A percentile compares a stretch with the other conserved stretches of the same genome.
These are phyloP conservation scores for Puccinia horiana DNA, from an alignment of 1,284 basidiomycete species.

Conservation along the genomic window DNA sequence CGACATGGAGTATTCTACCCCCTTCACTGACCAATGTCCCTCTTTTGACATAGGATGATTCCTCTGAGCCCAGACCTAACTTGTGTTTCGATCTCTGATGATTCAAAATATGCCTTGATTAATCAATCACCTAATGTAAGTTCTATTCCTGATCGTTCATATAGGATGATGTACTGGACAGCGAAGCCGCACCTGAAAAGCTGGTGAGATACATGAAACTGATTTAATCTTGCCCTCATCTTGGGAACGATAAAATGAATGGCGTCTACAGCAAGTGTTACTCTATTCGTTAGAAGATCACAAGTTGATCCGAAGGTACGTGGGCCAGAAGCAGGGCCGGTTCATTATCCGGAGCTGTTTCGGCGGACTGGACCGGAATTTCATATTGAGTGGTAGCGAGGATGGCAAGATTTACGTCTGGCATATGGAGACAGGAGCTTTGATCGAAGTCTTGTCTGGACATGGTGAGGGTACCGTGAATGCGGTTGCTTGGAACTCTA, in stretches of 20 bases:
- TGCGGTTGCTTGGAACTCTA: constrained; percentile 91
- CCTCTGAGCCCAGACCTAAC: constrained; percentile 68
- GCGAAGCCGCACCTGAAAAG: background rate
- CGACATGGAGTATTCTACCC: background rate
- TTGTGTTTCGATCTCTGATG: constrained; percentile 80
- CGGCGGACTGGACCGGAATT: constrained; percentile 84
- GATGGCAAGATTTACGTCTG: constrained; percentile 91
- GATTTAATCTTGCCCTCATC: background rate
- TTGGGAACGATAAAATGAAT: background rate
- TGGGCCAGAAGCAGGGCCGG: constrained; percentile 75
- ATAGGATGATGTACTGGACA: background rate
- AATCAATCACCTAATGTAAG: constrained; percentile 82
- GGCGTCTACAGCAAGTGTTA: constrained; percentile 71
- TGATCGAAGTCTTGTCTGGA: constrained; percentile 79
- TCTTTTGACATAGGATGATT: constrained; percentile 34
- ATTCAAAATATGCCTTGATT: constrained; percentile 83
- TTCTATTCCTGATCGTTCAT: constrained; percentile 51
- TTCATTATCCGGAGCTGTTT: constrained; percentile 90
- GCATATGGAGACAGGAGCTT: constrained; percentile 80
- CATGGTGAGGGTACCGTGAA: constrained; percentile 88
- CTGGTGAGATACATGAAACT: background rate
- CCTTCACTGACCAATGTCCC: background rate
- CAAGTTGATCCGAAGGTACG: constrained; percentile 72
- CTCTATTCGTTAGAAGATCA: constrained; percentile 74
- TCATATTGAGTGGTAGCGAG: constrained; percentile 91